A percentile compares a stretch with the other conserved stretches of the same genome.
phyloP scores from a whole-genome alignment of 805 yeast genomes.

The Helenozyma rhizophorensis region DNA sequence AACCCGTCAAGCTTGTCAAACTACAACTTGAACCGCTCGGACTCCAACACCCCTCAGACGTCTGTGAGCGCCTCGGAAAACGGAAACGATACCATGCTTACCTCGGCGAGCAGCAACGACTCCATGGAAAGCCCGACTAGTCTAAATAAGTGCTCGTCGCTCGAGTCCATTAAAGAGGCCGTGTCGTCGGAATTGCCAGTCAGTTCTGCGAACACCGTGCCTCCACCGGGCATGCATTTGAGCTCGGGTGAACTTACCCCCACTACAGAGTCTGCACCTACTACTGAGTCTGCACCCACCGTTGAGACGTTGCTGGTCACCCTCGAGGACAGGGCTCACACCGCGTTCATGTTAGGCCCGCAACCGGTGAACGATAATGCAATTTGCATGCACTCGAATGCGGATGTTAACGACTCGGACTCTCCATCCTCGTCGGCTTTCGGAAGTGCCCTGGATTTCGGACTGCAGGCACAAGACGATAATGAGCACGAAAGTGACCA shows the following conservation, averaged over 20 bases:
- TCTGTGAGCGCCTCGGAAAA: slow-evolving; percentile 19
- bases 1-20: slow-evolving; percentile 22
- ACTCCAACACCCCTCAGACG: slow-evolving; percentile 30
- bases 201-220: no score
- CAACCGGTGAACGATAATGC: no score
- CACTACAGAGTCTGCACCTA: not conserved
- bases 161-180: slow-evolving; percentile 10
- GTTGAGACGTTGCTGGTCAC: no score
- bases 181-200: not conserved
- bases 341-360: no score
- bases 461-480: no score
- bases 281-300: no score
- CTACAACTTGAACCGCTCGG: slow-evolving; percentile 19
- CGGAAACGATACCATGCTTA: slow-evolving; percentile 5
- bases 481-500: no score
- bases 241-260: not conserved
- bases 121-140: slow-evolving; percentile 7
- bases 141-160: slow-evolving; percentile 6
- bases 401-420: not conserved
- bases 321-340: no score
- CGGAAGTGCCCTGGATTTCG: no score
- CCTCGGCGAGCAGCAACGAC: slow-evolving; percentile 6
- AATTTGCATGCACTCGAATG: no score
- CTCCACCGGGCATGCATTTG: no score
- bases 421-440: no score